Evolutionary conservation across 768 basidiomycete species (phyloP).

Genomic region (Tylopilus plumbeoviolaceoides): DNA sequence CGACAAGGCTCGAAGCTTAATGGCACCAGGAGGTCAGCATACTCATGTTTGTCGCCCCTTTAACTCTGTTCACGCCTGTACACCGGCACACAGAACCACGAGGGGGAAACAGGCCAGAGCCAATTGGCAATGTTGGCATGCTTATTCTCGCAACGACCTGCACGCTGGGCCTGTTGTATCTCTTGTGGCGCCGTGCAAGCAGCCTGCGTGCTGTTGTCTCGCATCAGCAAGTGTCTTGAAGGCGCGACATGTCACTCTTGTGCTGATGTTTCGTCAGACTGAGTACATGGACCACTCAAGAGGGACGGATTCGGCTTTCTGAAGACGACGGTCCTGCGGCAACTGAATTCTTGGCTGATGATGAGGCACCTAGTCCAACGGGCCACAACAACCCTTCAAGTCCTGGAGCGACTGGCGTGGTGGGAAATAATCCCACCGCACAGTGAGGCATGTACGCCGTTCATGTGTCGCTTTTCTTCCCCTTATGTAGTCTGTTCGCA

Average conservation of each 20-base stretch:
- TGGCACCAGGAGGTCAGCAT: slow-evolving; percentile 26
- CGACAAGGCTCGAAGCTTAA: background rate
- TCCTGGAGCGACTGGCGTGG: slow-evolving; percentile 9
- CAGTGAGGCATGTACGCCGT: background rate
- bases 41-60: background rate
- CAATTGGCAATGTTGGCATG: slow-evolving; percentile 52
- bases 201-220: slow-evolving; percentile 54
- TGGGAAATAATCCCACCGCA: background rate
- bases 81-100: slow-evolving; percentile 47
- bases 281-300: slow-evolving; percentile 48
- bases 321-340: slow-evolving; percentile 71
- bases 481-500: background rate
- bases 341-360: slow-evolving; percentile 58
- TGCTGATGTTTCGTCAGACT: slow-evolving; percentile 37
- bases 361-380: slow-evolving; percentile 42
- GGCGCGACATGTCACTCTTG: background rate
- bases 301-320: slow-evolving; percentile 63
- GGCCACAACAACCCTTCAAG: slow-evolving; percentile 23
- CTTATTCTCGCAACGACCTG: slow-evolving; percentile 57
- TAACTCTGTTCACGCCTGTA: background rate
- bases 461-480: background rate
- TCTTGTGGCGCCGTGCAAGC: slow-evolving; percentile 61
- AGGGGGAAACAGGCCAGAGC: slow-evolving; percentile 57
- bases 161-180: slow-evolving; percentile 51
- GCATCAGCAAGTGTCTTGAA: slow-evolving; percentile 45